Percentiles rank a stretch among this genome's conserved stretches.
Conservation (phyloP, 345 rosid genomes). For the Ceriops tagal region DNA sequence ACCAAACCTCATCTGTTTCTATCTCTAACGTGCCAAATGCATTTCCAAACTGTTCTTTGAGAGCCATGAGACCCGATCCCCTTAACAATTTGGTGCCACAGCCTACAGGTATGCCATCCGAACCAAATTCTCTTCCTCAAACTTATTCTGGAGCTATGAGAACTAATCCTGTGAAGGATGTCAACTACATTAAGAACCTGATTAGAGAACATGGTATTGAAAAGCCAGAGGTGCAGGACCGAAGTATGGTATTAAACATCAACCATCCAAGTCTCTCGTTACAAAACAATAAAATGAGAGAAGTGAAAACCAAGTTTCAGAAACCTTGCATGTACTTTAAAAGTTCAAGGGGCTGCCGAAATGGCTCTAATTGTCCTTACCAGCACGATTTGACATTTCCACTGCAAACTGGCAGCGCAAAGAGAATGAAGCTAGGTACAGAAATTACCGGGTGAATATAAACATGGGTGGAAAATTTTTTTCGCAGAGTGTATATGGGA, state of each 20-base stretch:
- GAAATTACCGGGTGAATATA: conserved; percentile 22
- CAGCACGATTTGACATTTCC: conserved; percentile 37
- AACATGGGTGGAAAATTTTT: too few species aligned
- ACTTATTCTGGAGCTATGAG: not conserved
- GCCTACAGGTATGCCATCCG: conserved; percentile 14
- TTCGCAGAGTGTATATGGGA: too few species aligned
- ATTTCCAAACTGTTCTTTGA: too few species aligned
- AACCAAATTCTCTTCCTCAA: conserved; percentile 8
- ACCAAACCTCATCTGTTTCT: not conserved
- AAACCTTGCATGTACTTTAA: conserved; percentile 44
- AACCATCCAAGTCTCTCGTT: conserved; percentile 1
- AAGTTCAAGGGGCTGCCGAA: conserved; percentile 47
- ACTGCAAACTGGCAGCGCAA: conserved; percentile 29
- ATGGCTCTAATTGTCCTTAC: conserved; percentile 43
- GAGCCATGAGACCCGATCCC: not conserved
- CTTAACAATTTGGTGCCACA: conserved; percentile 2
- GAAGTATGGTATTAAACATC: conserved; percentile 8
- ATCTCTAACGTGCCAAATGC: not conserved
- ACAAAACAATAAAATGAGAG: conserved; percentile 24
- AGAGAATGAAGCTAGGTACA: conserved; percentile 40
- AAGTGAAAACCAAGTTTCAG: conserved; percentile 28
- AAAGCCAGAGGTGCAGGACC: conserved; percentile 24
- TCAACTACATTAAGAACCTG: conserved; percentile 53
- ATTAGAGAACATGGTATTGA: conserved; percentile 61
- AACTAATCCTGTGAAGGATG: conserved; percentile 33